These are phyloP conservation scores for Choiromyces venosus DNA, from an alignment of 495 filamentous ascomycete species.

Conservation along the genomic window DNA sequence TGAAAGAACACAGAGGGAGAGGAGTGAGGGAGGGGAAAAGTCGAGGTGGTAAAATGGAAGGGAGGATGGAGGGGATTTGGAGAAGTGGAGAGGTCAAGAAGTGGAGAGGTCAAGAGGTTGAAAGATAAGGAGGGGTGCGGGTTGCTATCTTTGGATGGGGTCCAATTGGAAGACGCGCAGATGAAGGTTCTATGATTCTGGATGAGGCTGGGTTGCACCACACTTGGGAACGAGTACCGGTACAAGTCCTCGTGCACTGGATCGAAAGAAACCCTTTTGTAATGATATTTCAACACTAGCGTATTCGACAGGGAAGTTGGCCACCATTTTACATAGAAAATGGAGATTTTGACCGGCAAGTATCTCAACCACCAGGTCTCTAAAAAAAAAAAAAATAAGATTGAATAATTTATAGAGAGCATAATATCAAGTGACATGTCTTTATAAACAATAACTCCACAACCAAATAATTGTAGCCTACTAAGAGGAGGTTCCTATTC, in stretches of 20 bases:
- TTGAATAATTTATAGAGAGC: no score
- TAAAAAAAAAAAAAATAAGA: no score
- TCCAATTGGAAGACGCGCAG: neutral
- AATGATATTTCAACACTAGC: neutral
- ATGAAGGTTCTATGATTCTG: neutral
- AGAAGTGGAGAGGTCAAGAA: neutral
- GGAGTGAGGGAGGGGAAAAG: neutral
- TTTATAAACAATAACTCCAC: no score
- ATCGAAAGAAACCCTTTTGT: neutral
- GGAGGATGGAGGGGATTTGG: no score
- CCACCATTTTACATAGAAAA: no score
- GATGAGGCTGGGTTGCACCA: neutral
- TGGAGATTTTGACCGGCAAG: no score
- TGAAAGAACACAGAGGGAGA: neutral
- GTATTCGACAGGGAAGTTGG: no score
- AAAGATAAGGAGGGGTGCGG: neutral
- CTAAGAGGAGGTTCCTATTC: no score
- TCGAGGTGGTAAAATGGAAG: slow-evolving; percentile 3
- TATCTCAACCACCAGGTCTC: no score
- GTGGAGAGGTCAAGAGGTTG: slow-evolving; percentile 19
- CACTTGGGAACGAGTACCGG: neutral
- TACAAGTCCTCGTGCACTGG: no score
- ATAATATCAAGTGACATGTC: no score
- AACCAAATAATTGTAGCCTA: no score
- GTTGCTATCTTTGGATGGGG: neutral